These are phyloP conservation scores for Thelonectria blattea DNA, from an alignment of 2,329 filamentous ascomycete genomes.

Conservation along the genomic window DNA sequence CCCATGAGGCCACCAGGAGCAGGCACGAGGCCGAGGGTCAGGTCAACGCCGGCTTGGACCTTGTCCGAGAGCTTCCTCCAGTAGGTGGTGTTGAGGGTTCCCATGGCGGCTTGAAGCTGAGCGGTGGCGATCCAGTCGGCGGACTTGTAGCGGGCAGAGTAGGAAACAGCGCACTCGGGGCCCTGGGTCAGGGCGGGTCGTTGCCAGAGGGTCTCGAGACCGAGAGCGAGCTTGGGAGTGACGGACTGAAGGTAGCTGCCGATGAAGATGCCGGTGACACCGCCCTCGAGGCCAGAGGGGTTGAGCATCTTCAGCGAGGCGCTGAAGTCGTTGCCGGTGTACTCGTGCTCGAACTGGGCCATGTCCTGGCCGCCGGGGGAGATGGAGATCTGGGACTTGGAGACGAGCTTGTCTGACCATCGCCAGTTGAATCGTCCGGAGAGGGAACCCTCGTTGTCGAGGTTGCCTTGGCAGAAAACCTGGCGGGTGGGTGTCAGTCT, in stretches of 20 bases:
- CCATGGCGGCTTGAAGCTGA: constrained; percentile 82
- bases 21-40: constrained; percentile 83
- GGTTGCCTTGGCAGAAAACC: constrained; percentile 94
- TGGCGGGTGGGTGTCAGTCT: constrained; percentile 47
- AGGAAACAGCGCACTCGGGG: constrained; percentile 90
- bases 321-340: constrained; percentile 90
- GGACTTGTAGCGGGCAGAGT: constrained; percentile 89
- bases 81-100: constrained; percentile 88
- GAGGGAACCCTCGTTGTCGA: constrained; percentile 91
- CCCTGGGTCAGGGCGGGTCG: constrained; percentile 81
- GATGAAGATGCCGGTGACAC: constrained; percentile 92
- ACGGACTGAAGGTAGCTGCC: constrained; percentile 94
- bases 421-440: constrained; percentile 92
- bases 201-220: constrained; percentile 94
- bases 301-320: constrained; percentile 93
- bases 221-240: constrained; percentile 84
- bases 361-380: constrained; percentile 83
- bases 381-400: constrained; percentile 88
- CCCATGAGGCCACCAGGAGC: constrained; percentile 75
- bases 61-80: constrained; percentile 93
- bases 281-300: constrained; percentile 91
- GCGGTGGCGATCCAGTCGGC: constrained; percentile 91
- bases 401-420: constrained; percentile 79
- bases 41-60: constrained; percentile 94
- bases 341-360: constrained; percentile 94